phyloP scores from a whole-genome alignment of 1,284 basidiomycete genomes.

The Stygiomarasmius scandens region DNA sequence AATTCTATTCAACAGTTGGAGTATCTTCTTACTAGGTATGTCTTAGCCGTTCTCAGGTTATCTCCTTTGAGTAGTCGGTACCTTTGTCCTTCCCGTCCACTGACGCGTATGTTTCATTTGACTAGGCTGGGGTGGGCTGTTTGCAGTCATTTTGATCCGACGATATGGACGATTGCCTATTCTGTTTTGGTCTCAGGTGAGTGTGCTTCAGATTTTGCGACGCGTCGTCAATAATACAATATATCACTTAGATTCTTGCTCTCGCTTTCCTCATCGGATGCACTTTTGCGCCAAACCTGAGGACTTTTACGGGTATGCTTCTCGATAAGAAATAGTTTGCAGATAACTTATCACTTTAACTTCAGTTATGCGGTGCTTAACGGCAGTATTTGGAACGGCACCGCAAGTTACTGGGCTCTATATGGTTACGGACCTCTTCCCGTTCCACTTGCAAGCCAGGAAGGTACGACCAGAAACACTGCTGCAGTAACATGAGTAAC shows the following conservation, averaged over 20 bases:
- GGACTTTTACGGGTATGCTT: slow-evolving; percentile 50
- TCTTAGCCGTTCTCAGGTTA: slow-evolving; percentile 9
- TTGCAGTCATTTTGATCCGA: slow-evolving; percentile 58
- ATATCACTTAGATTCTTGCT: slow-evolving; percentile 50
- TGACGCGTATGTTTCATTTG: no score
- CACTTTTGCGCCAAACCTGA: slow-evolving; percentile 59
- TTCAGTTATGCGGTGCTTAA: slow-evolving; percentile 70
- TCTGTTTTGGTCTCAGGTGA: slow-evolving; percentile 21
- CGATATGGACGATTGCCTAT: slow-evolving; percentile 20
- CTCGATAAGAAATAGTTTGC: no score
- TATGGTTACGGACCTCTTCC: slow-evolving; percentile 71
- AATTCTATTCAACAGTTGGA: slow-evolving; percentile 51
- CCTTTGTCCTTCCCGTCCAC: not conserved
- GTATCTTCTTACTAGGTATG: slow-evolving; percentile 65
- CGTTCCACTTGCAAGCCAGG: slow-evolving; percentile 68
- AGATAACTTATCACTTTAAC: no score
- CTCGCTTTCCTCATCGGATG: slow-evolving; percentile 56
- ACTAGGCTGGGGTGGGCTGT: slow-evolving; percentile 63
- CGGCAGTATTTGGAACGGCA: slow-evolving; percentile 67
- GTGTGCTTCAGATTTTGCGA: no score
- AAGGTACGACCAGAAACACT: no score
- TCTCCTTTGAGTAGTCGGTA: no score
- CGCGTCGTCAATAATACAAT: no score
- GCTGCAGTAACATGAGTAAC: no score
- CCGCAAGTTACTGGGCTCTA: slow-evolving; percentile 74